These are phyloP conservation scores for Linum usitatissimum DNA, from an alignment of 345 rosid genomes.

Conservation along the genomic window DNA sequence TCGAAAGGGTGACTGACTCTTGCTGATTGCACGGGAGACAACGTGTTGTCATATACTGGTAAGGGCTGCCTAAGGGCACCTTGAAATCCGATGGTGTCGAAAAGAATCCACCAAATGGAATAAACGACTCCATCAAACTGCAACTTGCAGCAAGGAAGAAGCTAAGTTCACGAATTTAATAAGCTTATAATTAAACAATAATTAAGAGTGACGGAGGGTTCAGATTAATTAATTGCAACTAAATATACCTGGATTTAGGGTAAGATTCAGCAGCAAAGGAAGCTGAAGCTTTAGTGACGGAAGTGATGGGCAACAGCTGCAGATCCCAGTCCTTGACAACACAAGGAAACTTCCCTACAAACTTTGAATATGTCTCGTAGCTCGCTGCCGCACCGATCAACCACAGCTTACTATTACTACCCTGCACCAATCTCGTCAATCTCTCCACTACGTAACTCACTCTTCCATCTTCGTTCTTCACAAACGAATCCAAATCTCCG, in stretches of 20 bases:
- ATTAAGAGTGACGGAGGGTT: too few relatives aligned
- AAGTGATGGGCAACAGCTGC: conserved; percentile 45
- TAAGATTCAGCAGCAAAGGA: conserved; percentile 25
- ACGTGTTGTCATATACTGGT: conserved; percentile 15
- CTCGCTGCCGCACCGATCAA: conserved; percentile 37
- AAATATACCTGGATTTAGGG: conserved; percentile 45
- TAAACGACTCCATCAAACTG: conserved; percentile 73
- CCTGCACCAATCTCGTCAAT: conserved; percentile 31
- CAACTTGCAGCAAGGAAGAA: conserved; percentile 13
- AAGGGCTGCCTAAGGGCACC: conserved; percentile 27
- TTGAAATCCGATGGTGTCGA: conserved; percentile 39
- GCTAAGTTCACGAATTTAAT: background rate
- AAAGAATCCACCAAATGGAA: conserved; percentile 71
- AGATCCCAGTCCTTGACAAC: conserved; percentile 55
- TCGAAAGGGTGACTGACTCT: conserved; percentile 35
- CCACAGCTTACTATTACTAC: conserved; percentile 36
- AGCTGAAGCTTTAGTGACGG: conserved; percentile 13
- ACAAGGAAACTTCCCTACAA: conserved; percentile 34
- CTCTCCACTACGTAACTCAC: conserved; percentile 28
- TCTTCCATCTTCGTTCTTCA: conserved; percentile 10
- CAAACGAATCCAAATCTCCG: conserved; percentile 38
- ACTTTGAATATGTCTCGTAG: conserved; percentile 38
- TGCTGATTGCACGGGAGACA: conserved; percentile 55
- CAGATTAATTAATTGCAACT: too few relatives aligned
- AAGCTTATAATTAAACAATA: too few relatives aligned